Percentiles rank a stretch among this genome's conserved stretches.
Evolutionary conservation across 768 basidiomycete genomes (phyloP).

Genomic region (Sporobolomyces phaffii): DNA sequence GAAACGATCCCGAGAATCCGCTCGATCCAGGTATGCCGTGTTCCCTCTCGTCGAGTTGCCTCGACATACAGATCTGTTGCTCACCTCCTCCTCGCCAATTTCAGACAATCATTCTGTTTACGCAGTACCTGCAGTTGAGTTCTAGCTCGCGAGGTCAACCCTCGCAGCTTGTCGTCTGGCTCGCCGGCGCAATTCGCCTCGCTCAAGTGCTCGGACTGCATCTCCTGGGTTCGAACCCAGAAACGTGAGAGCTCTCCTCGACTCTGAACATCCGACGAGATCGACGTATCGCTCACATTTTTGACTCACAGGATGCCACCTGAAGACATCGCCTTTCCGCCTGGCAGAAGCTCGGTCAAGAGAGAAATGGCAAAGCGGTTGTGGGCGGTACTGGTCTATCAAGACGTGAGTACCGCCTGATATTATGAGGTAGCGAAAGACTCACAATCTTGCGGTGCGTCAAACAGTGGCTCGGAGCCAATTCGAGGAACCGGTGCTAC

Average conservation of each 20-base stretch:
- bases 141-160: slow-evolving; percentile 34
- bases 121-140: slow-evolving; percentile 39
- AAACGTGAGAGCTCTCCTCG: slow-evolving; percentile 18
- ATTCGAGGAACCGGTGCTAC: slow-evolving; percentile 25
- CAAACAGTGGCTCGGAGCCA: slow-evolving; percentile 36
- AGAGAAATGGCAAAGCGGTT: slow-evolving; percentile 36
- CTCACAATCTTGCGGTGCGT: too few relatives aligned
- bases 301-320: slow-evolving; percentile 37
- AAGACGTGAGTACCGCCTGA: slow-evolving; percentile 22
- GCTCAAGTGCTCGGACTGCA: slow-evolving; percentile 31
- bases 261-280: too few relatives aligned
- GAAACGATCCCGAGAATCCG: slow-evolving; percentile 29
- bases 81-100: background rate
- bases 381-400: slow-evolving; percentile 36
- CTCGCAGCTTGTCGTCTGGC: slow-evolving; percentile 30
- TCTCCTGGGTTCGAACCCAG: slow-evolving; percentile 31
- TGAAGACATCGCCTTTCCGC: slow-evolving; percentile 37
- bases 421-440: background rate
- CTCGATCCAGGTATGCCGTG: slow-evolving; percentile 28
- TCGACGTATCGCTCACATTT: too few relatives aligned
- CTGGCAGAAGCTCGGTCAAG: slow-evolving; percentile 33
- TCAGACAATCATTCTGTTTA: slow-evolving; percentile 37
- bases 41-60: background rate
- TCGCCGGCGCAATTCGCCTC: slow-evolving; percentile 28
- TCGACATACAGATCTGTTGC: background rate